phyloP scores from a whole-genome alignment of 768 basidiomycete genomes.

The Naganishia antarctica region DNA sequence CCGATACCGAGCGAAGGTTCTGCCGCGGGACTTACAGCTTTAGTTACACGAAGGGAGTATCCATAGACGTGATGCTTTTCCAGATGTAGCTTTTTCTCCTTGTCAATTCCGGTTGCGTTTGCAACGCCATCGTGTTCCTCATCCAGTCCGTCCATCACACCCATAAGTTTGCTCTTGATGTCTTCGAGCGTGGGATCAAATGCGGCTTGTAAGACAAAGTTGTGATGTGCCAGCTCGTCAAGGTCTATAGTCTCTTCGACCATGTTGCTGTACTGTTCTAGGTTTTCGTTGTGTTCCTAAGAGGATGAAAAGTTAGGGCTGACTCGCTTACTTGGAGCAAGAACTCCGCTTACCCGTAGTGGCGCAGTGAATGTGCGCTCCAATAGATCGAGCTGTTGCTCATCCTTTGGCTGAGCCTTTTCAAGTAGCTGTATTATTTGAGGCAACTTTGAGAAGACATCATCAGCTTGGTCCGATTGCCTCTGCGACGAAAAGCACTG shows the following conservation, averaged over 20 bases:
- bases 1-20: neutral
- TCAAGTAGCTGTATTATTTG: slow-evolving; percentile 67
- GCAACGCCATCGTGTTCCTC: slow-evolving; percentile 69
- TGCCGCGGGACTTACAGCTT: slow-evolving; percentile 61
- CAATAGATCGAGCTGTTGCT: slow-evolving; percentile 58
- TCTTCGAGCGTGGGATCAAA: slow-evolving; percentile 72
- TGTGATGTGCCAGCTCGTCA: slow-evolving; percentile 66
- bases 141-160: slow-evolving; percentile 74
- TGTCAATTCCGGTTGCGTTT: slow-evolving; percentile 67
- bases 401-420: slow-evolving; percentile 51
- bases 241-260: slow-evolving; percentile 94
- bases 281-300: slow-evolving; percentile 62
- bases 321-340: neutral
- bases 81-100: slow-evolving; percentile 91
- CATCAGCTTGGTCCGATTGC: neutral
- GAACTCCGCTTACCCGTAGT: slow-evolving; percentile 54
- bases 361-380: slow-evolving; percentile 63
- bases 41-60: slow-evolving; percentile 87
- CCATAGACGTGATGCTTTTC: slow-evolving; percentile 86
- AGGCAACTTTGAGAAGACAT: slow-evolving; percentile 57
- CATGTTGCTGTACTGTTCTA: slow-evolving; percentile 82
- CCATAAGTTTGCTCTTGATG: slow-evolving; percentile 63
- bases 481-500: neutral
- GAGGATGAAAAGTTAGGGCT: neutral
- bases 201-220: slow-evolving; percentile 85